These are phyloP conservation scores for Aureococcus anophagefferens DNA, from an alignment of 108 stramenopile genomes.

Conservation along the genomic window DNA sequence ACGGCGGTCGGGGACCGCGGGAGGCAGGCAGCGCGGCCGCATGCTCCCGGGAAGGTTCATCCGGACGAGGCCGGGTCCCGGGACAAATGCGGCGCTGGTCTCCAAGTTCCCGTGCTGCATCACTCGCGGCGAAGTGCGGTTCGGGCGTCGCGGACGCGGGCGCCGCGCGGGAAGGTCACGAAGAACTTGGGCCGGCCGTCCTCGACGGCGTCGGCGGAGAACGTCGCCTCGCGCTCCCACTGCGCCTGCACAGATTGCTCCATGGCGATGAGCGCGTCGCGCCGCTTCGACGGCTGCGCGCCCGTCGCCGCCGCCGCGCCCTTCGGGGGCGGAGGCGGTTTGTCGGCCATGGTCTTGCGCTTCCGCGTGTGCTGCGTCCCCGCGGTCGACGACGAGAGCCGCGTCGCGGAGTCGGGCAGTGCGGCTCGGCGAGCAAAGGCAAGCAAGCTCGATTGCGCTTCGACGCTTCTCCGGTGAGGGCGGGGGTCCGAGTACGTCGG, in stretches of 20 bases:
- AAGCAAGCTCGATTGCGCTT: too few relatives aligned
- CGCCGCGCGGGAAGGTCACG: constrained; percentile 80
- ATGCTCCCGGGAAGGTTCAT: background rate
- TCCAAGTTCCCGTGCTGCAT: background rate
- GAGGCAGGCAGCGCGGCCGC: background rate
- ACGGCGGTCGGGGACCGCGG: background rate
- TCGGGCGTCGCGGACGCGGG: background rate
- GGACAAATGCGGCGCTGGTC: background rate
- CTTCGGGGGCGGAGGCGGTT: too few relatives aligned
- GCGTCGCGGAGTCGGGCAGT: too few relatives aligned
- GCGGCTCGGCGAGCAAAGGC: too few relatives aligned
- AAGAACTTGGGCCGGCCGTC: constrained; percentile 64
- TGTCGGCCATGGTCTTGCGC: too few relatives aligned
- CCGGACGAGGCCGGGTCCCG: background rate
- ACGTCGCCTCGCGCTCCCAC: constrained; percentile 62
- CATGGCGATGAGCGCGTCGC: constrained; percentile 62
- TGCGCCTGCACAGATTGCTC: constrained; percentile 60
- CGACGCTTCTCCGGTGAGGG: too few relatives aligned
- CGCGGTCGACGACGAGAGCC: too few relatives aligned
- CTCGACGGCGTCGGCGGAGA: constrained; percentile 59
- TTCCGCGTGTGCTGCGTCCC: too few relatives aligned
- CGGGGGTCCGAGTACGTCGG: too few relatives aligned
- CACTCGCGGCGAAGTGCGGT: background rate
- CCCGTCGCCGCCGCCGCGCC: constrained; percentile 56
- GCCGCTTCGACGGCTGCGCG: constrained; percentile 65